phyloP scores from a whole-genome alignment of 306 rosid genomes.

The Pyrus pyrifolia region DNA sequence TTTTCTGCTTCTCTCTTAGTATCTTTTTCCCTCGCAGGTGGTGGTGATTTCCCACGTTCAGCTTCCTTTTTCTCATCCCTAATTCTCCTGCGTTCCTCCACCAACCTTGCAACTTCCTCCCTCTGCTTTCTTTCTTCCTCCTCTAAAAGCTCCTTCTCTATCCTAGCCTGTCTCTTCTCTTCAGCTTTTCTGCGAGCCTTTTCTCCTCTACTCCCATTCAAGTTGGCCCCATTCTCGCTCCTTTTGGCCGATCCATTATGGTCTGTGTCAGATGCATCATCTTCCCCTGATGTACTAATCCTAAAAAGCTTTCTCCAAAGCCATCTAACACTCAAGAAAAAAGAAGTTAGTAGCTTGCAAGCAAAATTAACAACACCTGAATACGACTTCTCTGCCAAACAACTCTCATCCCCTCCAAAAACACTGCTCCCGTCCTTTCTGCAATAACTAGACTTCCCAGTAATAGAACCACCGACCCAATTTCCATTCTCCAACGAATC shows the following conservation, averaged over 20 bases:
- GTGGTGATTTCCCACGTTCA: conserved; percentile 48
- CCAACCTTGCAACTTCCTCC: conserved; percentile 97
- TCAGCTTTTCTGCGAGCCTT: conserved; percentile 98
- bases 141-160: conserved; percentile 88
- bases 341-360: conserved; percentile 65
- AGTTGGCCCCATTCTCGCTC: conserved; percentile 70
- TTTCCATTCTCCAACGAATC: conserved; percentile 87
- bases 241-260: conserved; percentile 57
- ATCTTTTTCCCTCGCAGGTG: conserved; percentile 48
- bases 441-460: conserved; percentile 59
- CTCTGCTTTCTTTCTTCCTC: conserved; percentile 98
- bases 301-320: conserved; percentile 88
- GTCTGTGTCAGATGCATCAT: conserved; percentile 59
- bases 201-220: conserved; percentile 80
- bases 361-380: conserved; percentile 64
- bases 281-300: conserved; percentile 61
- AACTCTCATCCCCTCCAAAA: conserved; percentile 74
- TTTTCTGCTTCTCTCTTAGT: conserved; percentile 74
- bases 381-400: conserved; percentile 79
- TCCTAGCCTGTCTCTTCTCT: conserved; percentile 94
- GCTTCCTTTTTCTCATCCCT: conserved; percentile 90
- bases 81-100: conserved; percentile 88
- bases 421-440: conserved; percentile 51
- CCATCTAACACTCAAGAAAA: conserved; percentile 86
- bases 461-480: conserved; percentile 66